phyloP scores from a whole-genome alignment of 176 grass and related monocot genomes.

The Saccharum spontaneum region DNA sequence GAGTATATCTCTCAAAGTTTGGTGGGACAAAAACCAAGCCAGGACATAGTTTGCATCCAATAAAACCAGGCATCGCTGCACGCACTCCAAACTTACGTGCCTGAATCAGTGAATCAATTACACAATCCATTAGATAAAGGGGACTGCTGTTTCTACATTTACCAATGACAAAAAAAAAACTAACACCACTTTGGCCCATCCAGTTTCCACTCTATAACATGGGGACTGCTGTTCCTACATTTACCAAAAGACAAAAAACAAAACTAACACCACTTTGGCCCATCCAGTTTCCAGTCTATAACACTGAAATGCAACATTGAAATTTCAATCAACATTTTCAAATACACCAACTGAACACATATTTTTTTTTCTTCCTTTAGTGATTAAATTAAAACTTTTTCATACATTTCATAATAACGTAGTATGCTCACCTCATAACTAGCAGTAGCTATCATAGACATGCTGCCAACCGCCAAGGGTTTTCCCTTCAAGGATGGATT shows the following conservation, averaged over 20 bases:
- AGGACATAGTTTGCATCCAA: slow-evolving; percentile 87
- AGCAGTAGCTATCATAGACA: slow-evolving; percentile 99
- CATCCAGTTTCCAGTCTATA: slow-evolving; percentile 6
- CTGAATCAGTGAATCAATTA: slow-evolving; percentile 52
- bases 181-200: neutral
- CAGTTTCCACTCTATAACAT: neutral
- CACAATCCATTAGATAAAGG: slow-evolving; percentile 6
- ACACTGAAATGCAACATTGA: neutral
- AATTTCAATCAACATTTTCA: neutral
- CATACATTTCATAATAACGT: neutral
- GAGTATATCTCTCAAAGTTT: slow-evolving; percentile 90
- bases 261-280: neutral
- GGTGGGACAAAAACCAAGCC: slow-evolving; percentile 85
- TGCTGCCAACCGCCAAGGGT: slow-evolving; percentile 81
- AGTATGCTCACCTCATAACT: slow-evolving; percentile 78
- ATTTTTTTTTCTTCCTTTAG: neutral
- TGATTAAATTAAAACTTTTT: neutral
- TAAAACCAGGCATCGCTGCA: slow-evolving; percentile 99
- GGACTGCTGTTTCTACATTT: neutral
- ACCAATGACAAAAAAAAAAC: neutral
- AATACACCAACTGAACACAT: neutral
- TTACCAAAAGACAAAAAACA: neutral
- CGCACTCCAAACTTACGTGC: slow-evolving; percentile 87
- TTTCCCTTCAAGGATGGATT: slow-evolving; percentile 91
- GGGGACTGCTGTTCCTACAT: neutral